Evolutionary conservation across 2,329 filamentous ascomycete species (phyloP).

Genomic region (Sporothrix mexicana): DNA sequence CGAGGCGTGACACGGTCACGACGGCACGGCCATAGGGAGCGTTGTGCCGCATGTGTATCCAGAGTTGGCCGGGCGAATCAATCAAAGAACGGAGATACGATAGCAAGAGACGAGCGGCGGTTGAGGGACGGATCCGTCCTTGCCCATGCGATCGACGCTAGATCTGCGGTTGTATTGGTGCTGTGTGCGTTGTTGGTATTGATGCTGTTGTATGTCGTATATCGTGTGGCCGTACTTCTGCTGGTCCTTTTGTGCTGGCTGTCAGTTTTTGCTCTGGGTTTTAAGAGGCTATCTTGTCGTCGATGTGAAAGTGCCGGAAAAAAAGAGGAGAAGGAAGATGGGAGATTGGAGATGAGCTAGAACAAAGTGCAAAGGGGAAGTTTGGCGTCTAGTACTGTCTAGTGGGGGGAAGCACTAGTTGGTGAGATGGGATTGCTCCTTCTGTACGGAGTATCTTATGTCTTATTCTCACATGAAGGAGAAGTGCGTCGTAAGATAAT

Average conservation of each 20-base stretch:
- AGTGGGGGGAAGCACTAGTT: neutral
- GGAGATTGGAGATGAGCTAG: neutral
- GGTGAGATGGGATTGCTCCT: too few species aligned
- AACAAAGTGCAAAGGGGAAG: neutral
- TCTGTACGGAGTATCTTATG: too few species aligned
- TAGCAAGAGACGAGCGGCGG: too few species aligned
- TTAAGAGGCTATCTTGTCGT: neutral
- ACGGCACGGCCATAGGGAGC: slow-evolving; percentile 8
- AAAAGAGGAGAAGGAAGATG: neutral
- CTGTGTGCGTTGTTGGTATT: neutral
- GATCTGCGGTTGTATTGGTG: neutral
- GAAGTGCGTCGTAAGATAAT: neutral
- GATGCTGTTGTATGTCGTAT: neutral
- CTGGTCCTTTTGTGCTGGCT: neutral
- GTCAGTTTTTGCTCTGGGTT: neutral
- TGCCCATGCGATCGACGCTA: neutral
- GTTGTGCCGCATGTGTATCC: neutral
- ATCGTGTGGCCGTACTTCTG: neutral
- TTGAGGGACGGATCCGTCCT: too few species aligned
- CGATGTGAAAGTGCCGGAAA: neutral
- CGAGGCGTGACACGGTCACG: neutral
- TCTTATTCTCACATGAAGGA: too few species aligned
- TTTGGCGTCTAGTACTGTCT: neutral
- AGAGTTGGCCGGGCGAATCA: neutral
- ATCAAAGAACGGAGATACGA: too few species aligned